Evolutionary conservation across 192 early-diverging fungal genomes (phyloP), one percentile per base, ranked within the genome.

Genomic region (Geranomyces michiganensis): DNA sequence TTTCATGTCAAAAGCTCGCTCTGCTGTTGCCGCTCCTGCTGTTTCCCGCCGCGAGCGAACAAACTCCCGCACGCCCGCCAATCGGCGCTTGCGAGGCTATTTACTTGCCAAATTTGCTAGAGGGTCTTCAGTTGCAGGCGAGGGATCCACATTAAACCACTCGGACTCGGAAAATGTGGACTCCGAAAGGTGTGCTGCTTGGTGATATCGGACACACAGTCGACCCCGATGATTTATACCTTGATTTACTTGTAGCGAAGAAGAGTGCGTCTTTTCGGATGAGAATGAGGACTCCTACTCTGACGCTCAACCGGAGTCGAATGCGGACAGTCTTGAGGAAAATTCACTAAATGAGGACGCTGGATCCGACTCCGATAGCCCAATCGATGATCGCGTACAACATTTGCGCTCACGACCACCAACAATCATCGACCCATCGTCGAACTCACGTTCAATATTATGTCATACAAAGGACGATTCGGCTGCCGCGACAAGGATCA

Each of bases 1-100:
- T 53, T 53, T 53, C 51, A 53, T 53, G 51, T 53, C 51, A 53
- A 17, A 53, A 53, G 6, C 51, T 53, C 7, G 51, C 7, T 24
- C 19, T 26, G 19, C 51, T 24, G 51, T 17, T 53, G 6, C 17
- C 7, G 24, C 51, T 53, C 51, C n/a, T 53, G 36, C 10, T 41
- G 36, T 41, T 10, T 3, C 36, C 36, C 36, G 36, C 36, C 36
- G 51, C 19, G 51, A 26, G 24, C 51, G 6, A 8, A 53, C n/a
- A 53, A n/a, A 53, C 24, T 26, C 19, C 51, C 24, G 24, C 51
- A 53, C 46, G 46, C 19, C 46, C 12, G 12, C 46, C 46, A 47
- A n/a, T n/a, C 46, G 12, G 10, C 46, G 46, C 46, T 47, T 47
- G 46, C 46, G 51, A 53, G 51, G 51, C 7, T 53, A 53, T 26